These are phyloP conservation scores for Hyphopichia pseudoburtonii DNA, from an alignment of 1,139 yeast species.

Conservation along the genomic window DNA sequence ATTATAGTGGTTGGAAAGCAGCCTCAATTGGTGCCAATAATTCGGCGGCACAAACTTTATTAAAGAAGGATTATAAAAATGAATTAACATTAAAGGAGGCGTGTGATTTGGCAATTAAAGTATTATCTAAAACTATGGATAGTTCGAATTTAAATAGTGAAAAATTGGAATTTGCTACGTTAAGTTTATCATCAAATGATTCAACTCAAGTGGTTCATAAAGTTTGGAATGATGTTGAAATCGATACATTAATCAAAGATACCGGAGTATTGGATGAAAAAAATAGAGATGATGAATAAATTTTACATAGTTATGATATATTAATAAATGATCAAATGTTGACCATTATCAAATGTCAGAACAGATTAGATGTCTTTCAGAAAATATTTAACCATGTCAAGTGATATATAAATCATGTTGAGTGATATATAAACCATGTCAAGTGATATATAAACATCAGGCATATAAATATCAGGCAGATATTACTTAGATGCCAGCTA, in stretches of 20 bases:
- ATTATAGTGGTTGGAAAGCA: slow-evolving; percentile 98
- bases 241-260: slow-evolving; percentile 70
- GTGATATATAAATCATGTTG: too few relatives aligned
- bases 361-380: too few relatives aligned
- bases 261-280: slow-evolving; percentile 64
- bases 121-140: slow-evolving; percentile 93
- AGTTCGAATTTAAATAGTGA: slow-evolving; percentile 81
- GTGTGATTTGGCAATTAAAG: slow-evolving; percentile 84
- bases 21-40: slow-evolving; percentile 96
- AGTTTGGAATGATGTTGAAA: slow-evolving; percentile 78
- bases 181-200: slow-evolving; percentile 46
- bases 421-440: neutral
- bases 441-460: too few relatives aligned
- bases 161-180: slow-evolving; percentile 86
- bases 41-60: slow-evolving; percentile 90
- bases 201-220: slow-evolving; percentile 60
- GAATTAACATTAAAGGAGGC: slow-evolving; percentile 78
- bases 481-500: too few relatives aligned
- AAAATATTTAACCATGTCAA: too few relatives aligned
- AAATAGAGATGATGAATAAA: slow-evolving; percentile 10
- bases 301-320: too few relatives aligned
- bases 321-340: neutral
- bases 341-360: too few relatives aligned
- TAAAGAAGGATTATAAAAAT: slow-evolving; percentile 93
- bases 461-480: too few relatives aligned